Evolutionary conservation across 192 early-diverging fungal genomes (phyloP).

Genomic region (Backusella parvicylindrica): DNA sequence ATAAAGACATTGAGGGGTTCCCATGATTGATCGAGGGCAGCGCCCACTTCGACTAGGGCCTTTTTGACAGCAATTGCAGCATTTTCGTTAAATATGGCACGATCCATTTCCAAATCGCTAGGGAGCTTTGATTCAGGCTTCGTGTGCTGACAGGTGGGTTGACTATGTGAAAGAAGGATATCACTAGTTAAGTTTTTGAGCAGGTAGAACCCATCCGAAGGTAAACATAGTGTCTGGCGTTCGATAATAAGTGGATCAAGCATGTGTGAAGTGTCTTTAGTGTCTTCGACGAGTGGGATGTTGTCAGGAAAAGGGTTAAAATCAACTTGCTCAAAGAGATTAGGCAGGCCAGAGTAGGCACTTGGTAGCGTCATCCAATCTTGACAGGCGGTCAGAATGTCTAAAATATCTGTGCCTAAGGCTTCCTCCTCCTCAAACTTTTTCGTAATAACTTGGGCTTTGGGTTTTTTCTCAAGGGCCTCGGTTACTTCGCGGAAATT

Average conservation of each 20-base stretch:
- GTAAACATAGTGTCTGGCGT: constrained; percentile 56
- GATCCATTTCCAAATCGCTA: constrained; percentile 65
- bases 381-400: constrained; percentile 16
- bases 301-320: constrained; percentile 42
- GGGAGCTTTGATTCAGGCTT: constrained; percentile 62
- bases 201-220: constrained; percentile 57
- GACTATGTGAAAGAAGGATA: constrained; percentile 58
- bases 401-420: background rate
- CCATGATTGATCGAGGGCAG: constrained; percentile 63
- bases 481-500: background rate
- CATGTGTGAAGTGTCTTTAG: constrained; percentile 57
- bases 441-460: constrained; percentile 5
- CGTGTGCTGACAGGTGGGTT: constrained; percentile 70
- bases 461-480: background rate
- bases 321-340: constrained; percentile 44
- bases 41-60: constrained; percentile 54
- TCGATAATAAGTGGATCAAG: constrained; percentile 66
- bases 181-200: constrained; percentile 67
- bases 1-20: constrained; percentile 41
- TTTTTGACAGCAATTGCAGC: constrained; percentile 50
- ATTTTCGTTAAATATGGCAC: constrained; percentile 66
- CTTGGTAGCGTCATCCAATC: constrained; percentile 46
- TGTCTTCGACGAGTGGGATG: constrained; percentile 47
- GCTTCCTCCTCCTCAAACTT: constrained; percentile 8
- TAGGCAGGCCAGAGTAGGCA: constrained; percentile 37